Evolutionary conservation across 108 stramenopile species (phyloP).

Genomic region (Cyclotella distinguenda): DNA sequence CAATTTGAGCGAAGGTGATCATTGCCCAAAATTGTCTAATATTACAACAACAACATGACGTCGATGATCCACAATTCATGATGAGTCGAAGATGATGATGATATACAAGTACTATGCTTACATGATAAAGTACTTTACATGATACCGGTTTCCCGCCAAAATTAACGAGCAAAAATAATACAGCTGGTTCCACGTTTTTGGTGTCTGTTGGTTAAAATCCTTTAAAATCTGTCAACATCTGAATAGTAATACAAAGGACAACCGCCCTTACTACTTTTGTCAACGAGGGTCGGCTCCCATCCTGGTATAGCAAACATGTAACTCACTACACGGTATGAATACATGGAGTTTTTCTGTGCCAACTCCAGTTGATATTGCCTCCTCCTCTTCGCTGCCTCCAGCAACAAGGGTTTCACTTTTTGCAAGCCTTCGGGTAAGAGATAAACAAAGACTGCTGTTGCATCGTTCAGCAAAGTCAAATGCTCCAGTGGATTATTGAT

Average conservation of each 20-base stretch:
- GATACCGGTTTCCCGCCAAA: too few relatives aligned
- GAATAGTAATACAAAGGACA: slow-evolving; percentile 67
- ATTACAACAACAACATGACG: too few relatives aligned
- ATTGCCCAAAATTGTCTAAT: too few relatives aligned
- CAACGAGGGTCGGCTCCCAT: slow-evolving; percentile 63
- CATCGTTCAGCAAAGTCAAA: slow-evolving; percentile 62
- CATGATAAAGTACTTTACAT: too few relatives aligned
- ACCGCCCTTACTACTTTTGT: slow-evolving; percentile 49
- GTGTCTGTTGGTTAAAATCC: background rate
- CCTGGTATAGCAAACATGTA: slow-evolving; percentile 78
- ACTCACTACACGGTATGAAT: slow-evolving; percentile 63
- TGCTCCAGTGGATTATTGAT: slow-evolving; percentile 4
- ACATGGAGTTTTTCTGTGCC: slow-evolving; percentile 8
- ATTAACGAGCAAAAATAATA: background rate
- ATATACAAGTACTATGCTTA: too few relatives aligned
- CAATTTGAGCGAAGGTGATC: background rate
- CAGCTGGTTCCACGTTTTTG: background rate
- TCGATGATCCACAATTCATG: background rate
- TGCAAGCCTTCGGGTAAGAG: slow-evolving; percentile 79
- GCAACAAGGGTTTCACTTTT: slow-evolving; percentile 58
- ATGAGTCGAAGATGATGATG: background rate
- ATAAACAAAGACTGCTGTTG: slow-evolving; percentile 84
- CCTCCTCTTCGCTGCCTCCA: slow-evolving; percentile 44
- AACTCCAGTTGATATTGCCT: slow-evolving; percentile 17
- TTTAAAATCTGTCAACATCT: slow-evolving; percentile 24